phyloP scores from a whole-genome alignment of 164 flowering plant genomes.

The Vitis labrusca region DNA sequence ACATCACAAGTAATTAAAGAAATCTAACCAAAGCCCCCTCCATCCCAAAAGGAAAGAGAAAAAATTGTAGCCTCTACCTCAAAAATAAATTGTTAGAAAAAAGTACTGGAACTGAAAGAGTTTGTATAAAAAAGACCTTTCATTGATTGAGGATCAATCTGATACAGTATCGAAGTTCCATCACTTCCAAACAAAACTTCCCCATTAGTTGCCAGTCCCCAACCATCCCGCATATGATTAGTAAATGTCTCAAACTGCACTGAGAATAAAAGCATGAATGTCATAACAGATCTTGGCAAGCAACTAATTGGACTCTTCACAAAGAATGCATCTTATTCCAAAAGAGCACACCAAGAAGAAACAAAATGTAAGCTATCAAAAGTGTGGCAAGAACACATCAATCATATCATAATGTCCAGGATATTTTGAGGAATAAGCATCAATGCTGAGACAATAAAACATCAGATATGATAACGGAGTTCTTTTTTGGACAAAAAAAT shows the following conservation, averaged over 20 bases:
- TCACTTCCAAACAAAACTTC: constrained; percentile 90
- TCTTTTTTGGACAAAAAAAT: too few relatives aligned
- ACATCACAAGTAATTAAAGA: background rate
- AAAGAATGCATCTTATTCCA: background rate
- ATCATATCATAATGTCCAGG: too few relatives aligned
- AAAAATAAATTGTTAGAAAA: background rate
- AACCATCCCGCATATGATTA: constrained; percentile 91
- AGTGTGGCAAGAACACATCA: too few relatives aligned
- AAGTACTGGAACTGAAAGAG: background rate
- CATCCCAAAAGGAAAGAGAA: background rate
- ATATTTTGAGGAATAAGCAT: too few relatives aligned
- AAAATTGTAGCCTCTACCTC: background rate
- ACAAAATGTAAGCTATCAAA: background rate
- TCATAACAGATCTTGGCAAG: background rate
- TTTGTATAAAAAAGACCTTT: constrained; percentile 45
- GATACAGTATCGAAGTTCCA: constrained; percentile 86
- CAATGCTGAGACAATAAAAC: too few relatives aligned
- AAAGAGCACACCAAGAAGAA: background rate
- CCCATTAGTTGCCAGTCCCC: constrained; percentile 99
- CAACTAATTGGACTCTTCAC: constrained; percentile 1
- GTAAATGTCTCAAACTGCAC: constrained; percentile 64
- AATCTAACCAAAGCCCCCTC: background rate
- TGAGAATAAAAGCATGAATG: constrained; percentile 8
- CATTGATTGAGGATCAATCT: constrained; percentile 62
- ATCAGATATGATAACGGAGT: too few relatives aligned